Percentiles rank a stretch among this genome's conserved stretches.
These are phyloP conservation scores for Wickerhamiella parazyma DNA, from an alignment of 805 yeast species.

Conservation along the genomic window DNA sequence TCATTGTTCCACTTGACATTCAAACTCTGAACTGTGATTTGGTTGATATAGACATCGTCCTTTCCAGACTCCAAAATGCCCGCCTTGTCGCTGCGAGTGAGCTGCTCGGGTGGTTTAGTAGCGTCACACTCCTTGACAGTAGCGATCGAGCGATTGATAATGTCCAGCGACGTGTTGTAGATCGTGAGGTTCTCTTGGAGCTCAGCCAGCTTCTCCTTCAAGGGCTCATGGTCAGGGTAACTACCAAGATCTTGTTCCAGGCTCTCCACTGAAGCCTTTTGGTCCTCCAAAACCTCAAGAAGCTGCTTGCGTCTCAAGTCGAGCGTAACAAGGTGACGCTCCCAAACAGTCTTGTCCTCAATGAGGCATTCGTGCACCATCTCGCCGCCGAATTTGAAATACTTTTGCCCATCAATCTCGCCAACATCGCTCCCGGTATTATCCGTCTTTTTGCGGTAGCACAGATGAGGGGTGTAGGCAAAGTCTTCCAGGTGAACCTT, in stretches of 20 bases:
- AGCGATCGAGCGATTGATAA: neutral
- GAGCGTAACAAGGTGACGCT: slow-evolving; percentile 21
- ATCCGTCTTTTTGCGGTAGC: slow-evolving; percentile 52
- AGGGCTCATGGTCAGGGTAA: neutral
- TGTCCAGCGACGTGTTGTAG: neutral
- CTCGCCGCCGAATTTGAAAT: slow-evolving; percentile 39
- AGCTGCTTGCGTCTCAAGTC: slow-evolving; percentile 22
- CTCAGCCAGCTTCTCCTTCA: slow-evolving; percentile 3
- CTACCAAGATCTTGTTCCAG: slow-evolving; percentile 6
- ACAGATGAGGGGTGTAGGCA: slow-evolving; percentile 52
- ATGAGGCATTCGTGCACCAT: slow-evolving; percentile 51
- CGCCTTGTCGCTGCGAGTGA: neutral
- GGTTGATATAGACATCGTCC: slow-evolving; percentile 38
- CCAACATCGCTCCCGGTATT: slow-evolving; percentile 29
- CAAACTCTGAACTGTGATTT: slow-evolving; percentile 60
- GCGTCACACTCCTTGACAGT: slow-evolving; percentile 3
- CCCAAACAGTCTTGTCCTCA: slow-evolving; percentile 23
- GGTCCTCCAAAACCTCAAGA: slow-evolving; percentile 22
- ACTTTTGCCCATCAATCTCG: slow-evolving; percentile 18
- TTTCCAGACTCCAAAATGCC: neutral
- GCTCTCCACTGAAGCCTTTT: slow-evolving; percentile 24
- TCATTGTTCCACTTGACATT: slow-evolving; percentile 67
- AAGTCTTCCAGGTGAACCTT: slow-evolving; percentile 45
- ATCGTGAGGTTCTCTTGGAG: slow-evolving; percentile 1
- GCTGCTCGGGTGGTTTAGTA: neutral